Evolutionary conservation across 2,329 filamentous ascomycete species (phyloP), one percentile per base, ranked within the genome.

Genomic region (Exophiala sideris): DNA sequence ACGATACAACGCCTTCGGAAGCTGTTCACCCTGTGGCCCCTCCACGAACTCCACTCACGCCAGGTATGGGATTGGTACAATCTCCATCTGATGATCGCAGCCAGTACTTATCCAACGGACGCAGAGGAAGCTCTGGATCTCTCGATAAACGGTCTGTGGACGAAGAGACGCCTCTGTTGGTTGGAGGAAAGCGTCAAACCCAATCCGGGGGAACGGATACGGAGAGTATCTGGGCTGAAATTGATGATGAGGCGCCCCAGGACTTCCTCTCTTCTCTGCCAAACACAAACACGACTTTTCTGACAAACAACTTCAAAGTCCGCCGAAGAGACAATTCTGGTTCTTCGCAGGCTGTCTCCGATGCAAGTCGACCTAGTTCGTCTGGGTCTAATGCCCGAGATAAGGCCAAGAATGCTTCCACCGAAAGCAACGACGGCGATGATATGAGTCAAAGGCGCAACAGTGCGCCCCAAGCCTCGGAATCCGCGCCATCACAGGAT

Each of bases 141-240:
- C 49, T 35, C 35, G 56, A 50, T 10, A 34, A 42, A 50, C 38
- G 34, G 48, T 58, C 57, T 48, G 49, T 64, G 18, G 66, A 71
- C 55, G 64, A 68, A 41, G 67, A 70, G 54, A 66, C 69, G 14
- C 69, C 69, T 5, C 41, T 62, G 5, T 48, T 51, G 16, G 50
- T 52, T 18, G 51, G 47, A 10, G 48, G 61, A 9, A 24, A 41
- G 20, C 49, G 57, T 7, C 38, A 45, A 38, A 35, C 71, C 65
- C 60, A 60, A 65, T 14, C 59, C 65, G 44, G 61, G 76, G 64
- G 76, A 76, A 61, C 79, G 77, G 36, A 67, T 69, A 67, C 83
- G 49, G 82, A 81, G 34, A 88, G 94, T 63, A 94, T 95, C 32
- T 95, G 90, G 91, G 88, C 85, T 52, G 90, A 95, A 68, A 78